Evolutionary conservation across 2,329 filamentous ascomycete species (phyloP).

Genomic region (Colletotrichum tropicale): DNA sequence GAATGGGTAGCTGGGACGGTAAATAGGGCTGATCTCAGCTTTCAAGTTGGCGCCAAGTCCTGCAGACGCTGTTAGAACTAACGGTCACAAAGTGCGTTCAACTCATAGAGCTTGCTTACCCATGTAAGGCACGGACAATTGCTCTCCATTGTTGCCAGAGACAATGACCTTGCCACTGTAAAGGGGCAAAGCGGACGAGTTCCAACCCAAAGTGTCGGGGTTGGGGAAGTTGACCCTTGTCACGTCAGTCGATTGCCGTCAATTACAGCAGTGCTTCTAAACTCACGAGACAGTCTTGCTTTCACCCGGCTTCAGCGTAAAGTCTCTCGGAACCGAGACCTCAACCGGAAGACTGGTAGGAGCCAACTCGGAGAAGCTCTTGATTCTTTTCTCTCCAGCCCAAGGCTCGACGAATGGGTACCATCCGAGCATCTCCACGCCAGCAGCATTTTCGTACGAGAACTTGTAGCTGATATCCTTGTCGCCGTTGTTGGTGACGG

Average conservation of each 20-base stretch:
- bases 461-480: constrained; percentile 36
- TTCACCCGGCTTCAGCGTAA: constrained; percentile 28
- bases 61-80: neutral
- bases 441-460: constrained; percentile 32
- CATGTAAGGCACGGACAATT: constrained; percentile 36
- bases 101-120: no score
- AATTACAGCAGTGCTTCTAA: neutral
- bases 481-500: constrained; percentile 39
- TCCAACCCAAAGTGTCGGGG: constrained; percentile 29
- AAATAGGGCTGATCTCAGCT: constrained; percentile 23
- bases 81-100: no score
- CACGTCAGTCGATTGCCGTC: neutral
- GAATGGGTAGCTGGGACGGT: constrained; percentile 16
- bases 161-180: constrained; percentile 38
- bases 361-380: constrained; percentile 24
- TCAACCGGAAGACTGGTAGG: constrained; percentile 22
- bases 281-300: constrained; percentile 27
- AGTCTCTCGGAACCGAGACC: constrained; percentile 24
- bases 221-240: constrained; percentile 31
- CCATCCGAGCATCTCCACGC: constrained; percentile 36
- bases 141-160: constrained; percentile 32
- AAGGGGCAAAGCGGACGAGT: constrained; percentile 30
- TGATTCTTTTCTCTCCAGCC: constrained; percentile 19
- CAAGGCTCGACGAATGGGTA: neutral
- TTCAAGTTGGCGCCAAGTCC: constrained; percentile 27